A percentile compares a stretch with the other conserved stretches of the same genome.
Conservation (phyloP, 768 basidiomycete species). For the Stropharia rugosoannulata region DNA sequence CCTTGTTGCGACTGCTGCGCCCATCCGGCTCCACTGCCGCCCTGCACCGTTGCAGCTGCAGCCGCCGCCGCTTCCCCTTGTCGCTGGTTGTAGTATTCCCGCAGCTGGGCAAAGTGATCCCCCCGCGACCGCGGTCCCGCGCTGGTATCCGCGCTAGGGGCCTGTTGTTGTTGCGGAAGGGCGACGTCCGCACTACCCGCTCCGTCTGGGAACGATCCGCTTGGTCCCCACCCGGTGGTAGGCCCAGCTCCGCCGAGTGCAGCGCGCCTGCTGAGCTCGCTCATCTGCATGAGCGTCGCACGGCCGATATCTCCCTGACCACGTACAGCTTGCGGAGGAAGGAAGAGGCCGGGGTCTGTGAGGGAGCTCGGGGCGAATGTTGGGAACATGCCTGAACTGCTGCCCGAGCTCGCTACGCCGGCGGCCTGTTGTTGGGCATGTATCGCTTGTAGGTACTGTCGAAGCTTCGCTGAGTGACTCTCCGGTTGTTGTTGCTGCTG, state of each 20-base stretch:
- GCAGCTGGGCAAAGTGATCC: constrained; percentile 9
- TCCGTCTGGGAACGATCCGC: background rate
- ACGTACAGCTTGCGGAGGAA: constrained; percentile 57
- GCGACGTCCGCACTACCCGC: background rate
- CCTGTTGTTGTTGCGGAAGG: background rate
- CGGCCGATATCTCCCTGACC: constrained; percentile 52
- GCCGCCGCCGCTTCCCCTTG: constrained; percentile 8
- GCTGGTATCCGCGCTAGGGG: background rate
- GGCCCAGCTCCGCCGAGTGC: constrained; percentile 26
- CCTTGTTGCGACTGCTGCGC: constrained; percentile 43
- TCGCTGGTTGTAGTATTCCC: constrained; percentile 1
- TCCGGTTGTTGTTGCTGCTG: background rate
- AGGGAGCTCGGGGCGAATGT: background rate
- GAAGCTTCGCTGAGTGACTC: constrained; percentile 7
- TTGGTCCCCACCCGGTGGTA: background rate
- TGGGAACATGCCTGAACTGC: background rate
- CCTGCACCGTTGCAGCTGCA: background rate
- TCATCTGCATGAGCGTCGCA: constrained; percentile 74
- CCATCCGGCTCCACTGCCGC: background rate
- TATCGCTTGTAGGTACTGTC: constrained; percentile 14
- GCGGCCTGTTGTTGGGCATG: constrained; percentile 8
- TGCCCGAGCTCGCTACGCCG: constrained; percentile 6
- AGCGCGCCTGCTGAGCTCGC: constrained; percentile 69
- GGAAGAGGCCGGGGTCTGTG: constrained; percentile 44
- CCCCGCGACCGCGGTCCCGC: constrained; percentile 37